Evolutionary conservation across 805 yeast species (phyloP).

Genomic region (Zygosaccharomyces siamensis): DNA sequence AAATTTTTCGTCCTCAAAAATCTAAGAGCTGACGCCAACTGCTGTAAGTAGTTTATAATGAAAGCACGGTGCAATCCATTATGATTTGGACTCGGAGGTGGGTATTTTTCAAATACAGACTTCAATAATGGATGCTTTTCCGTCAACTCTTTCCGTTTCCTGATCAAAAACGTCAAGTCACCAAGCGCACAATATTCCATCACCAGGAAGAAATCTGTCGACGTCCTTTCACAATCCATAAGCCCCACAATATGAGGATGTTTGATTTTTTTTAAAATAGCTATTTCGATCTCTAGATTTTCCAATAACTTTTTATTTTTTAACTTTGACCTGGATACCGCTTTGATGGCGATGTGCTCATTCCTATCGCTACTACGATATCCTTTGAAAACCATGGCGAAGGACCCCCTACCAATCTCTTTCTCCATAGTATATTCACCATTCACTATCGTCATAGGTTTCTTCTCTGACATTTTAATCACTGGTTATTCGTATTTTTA

Average conservation of each 20-base stretch:
- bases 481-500: background rate
- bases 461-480: conserved; percentile 10
- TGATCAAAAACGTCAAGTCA: conserved; percentile 82
- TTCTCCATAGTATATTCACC: conserved; percentile 31
- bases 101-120: conserved; percentile 72
- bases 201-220: conserved; percentile 74
- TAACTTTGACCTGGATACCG: conserved; percentile 76
- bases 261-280: conserved; percentile 77
- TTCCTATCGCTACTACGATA: conserved; percentile 38
- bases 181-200: conserved; percentile 98
- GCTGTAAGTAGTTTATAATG: conserved; percentile 81
- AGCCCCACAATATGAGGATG: conserved; percentile 92
- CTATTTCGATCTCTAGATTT: conserved; percentile 87
- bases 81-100: conserved; percentile 64
- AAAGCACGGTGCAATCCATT: conserved; percentile 77
- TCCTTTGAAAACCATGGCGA: conserved; percentile 93
- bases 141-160: conserved; percentile 65
- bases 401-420: conserved; percentile 93
- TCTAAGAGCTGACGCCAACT: conserved; percentile 75
- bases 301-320: conserved; percentile 83
- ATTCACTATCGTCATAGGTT: conserved; percentile 14
- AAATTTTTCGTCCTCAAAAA: conserved; percentile 78
- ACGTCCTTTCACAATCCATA: conserved; percentile 75
- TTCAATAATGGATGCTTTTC: conserved; percentile 74
- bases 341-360: conserved; percentile 78